Percentiles rank a stretch among this genome's conserved stretches.
phyloP scores from a whole-genome alignment of 768 basidiomycete species.

The Hebeloma cylindrosporum region DNA sequence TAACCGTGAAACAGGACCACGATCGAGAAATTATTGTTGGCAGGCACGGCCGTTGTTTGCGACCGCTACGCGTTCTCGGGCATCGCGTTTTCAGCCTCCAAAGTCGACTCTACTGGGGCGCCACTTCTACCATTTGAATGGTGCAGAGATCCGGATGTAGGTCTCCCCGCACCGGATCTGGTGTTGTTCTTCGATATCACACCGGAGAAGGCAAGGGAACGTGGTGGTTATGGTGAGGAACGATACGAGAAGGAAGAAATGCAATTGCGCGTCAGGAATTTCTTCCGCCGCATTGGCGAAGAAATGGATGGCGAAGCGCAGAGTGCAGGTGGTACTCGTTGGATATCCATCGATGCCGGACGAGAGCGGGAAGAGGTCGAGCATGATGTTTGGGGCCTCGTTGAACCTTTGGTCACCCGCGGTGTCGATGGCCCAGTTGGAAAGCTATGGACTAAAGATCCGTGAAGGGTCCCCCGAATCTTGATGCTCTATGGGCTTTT shows the following conservation, averaged over 20 bases:
- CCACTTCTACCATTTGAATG: constrained; percentile 67
- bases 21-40: constrained; percentile 57
- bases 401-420: constrained; percentile 39
- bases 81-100: constrained; percentile 80
- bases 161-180: constrained; percentile 86
- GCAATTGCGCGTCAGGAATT: constrained; percentile 61
- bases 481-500: no score
- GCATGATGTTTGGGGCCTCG: constrained; percentile 53
- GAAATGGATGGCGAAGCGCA: constrained; percentile 40
- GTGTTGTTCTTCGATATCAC: constrained; percentile 84
- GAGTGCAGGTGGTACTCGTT: constrained; percentile 6
- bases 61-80: constrained; percentile 98
- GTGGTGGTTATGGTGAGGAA: constrained; percentile 86
- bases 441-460: constrained; percentile 58
- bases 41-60: constrained; percentile 76
- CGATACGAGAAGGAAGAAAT: constrained; percentile 82
- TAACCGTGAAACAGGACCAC: constrained; percentile 40
- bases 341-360: constrained; percentile 9
- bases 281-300: constrained; percentile 56
- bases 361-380: constrained; percentile 44
- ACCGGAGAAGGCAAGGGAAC: constrained; percentile 60
- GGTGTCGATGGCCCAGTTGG: constrained; percentile 42
- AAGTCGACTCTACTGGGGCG: constrained; percentile 30
- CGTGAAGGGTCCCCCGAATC: no score
- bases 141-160: constrained; percentile 85